Evolutionary conservation across 2,329 filamentous ascomycete genomes (phyloP).

Genomic region (Colletotrichum aenigma): DNA sequence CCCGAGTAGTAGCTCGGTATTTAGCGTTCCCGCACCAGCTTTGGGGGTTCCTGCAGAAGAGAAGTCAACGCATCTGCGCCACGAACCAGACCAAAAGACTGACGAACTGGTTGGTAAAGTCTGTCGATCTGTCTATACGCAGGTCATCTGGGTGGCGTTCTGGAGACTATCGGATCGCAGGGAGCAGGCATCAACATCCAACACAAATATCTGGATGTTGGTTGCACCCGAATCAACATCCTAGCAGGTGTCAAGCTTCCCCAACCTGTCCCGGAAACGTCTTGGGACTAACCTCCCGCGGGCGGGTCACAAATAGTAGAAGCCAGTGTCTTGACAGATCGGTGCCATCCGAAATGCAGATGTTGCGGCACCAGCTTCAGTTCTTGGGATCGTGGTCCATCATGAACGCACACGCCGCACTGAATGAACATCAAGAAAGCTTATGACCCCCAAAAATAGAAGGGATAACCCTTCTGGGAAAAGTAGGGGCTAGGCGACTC

Average conservation of each 20-base stretch:
- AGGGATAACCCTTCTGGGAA: background rate
- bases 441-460: background rate
- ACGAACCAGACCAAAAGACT: background rate
- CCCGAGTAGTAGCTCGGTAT: background rate
- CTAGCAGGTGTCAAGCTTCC: background rate
- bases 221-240: background rate
- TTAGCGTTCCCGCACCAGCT: background rate
- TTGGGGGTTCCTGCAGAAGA: background rate
- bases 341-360: constrained; percentile 3
- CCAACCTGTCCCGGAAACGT: background rate
- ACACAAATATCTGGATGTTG: background rate
- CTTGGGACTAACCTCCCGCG: background rate
- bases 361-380: background rate
- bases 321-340: background rate
- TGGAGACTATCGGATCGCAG: background rate
- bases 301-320: background rate
- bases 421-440: background rate
- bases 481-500: background rate
- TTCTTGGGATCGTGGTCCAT: background rate
- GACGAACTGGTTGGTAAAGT: background rate
- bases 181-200: background rate
- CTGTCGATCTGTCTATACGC: background rate
- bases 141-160: background rate
- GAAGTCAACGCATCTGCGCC: background rate
- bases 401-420: background rate